A percentile compares a stretch with the other conserved stretches of the same genome.
Evolutionary conservation across 441 rosid genomes (phyloP).

Genomic region (Croton setiger): DNA sequence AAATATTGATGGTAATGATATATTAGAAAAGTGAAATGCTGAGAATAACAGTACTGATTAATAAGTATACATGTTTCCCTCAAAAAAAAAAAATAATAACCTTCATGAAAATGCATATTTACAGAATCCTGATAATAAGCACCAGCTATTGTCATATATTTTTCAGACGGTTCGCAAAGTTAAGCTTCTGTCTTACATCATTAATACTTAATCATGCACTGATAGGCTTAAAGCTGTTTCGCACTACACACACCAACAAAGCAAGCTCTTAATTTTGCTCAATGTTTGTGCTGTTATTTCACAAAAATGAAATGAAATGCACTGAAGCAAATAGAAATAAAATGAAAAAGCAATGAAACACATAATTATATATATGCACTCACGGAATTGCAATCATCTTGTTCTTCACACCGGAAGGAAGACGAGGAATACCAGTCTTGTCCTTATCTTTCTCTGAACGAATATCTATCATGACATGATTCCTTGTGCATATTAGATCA

Average conservation of each 20-base stretch:
- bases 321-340: slow-evolving; percentile 2
- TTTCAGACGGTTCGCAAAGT: not conserved
- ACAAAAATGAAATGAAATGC: slow-evolving; percentile 11
- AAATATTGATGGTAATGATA: slow-evolving; percentile 2
- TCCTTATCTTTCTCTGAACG: slow-evolving; percentile 93
- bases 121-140: not conserved
- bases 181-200: not conserved
- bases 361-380: slow-evolving; percentile 34
- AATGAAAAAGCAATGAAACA: slow-evolving; percentile 12
- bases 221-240: not conserved
- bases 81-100: too few relatives aligned
- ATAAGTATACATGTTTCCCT: too few relatives aligned
- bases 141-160: not conserved
- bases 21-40: not conserved
- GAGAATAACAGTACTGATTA: too few relatives aligned
- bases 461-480: slow-evolving; percentile 68
- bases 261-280: not conserved
- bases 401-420: slow-evolving; percentile 82
- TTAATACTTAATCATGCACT: too few relatives aligned
- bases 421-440: slow-evolving; percentile 79
- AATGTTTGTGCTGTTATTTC: not conserved
- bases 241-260: too few relatives aligned
- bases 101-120: too few relatives aligned
- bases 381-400: slow-evolving; percentile 72
- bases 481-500: slow-evolving; percentile 49